These are phyloP conservation scores for Pythium chondricola DNA, from an alignment of 352 stramenopile genomes.

Conservation along the genomic window DNA sequence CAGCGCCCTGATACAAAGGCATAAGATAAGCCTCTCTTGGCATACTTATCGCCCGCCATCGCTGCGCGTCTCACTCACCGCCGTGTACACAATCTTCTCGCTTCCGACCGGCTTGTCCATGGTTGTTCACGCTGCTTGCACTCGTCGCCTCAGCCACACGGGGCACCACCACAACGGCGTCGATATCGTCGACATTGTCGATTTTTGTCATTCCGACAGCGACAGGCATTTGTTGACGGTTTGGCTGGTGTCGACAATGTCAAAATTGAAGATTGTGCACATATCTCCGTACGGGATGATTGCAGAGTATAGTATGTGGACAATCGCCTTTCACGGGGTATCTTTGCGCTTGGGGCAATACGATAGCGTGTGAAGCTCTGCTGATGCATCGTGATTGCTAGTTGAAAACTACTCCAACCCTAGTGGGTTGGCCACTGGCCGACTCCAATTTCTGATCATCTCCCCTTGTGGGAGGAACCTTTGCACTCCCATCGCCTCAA, in stretches of 20 bases:
- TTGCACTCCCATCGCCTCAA: too few relatives aligned
- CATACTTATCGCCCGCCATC: too few relatives aligned
- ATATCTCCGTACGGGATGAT: conserved; percentile 24
- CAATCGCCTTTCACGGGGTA: neutral
- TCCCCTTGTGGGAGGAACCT: conserved; percentile 53
- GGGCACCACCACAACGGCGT: conserved; percentile 10
- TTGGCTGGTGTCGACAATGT: conserved; percentile 11
- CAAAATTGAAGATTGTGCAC: neutral
- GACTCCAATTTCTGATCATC: conserved; percentile 89
- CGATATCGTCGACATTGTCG: neutral
- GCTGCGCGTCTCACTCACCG: conserved; percentile 26
- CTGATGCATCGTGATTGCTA: conserved; percentile 94
- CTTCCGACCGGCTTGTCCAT: conserved; percentile 60
- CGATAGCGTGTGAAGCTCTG: conserved; percentile 91
- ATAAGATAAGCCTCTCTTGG: too few relatives aligned
- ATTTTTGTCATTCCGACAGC: conserved; percentile 1
- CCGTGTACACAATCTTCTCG: conserved; percentile 77
- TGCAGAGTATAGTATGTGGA: conserved; percentile 11
- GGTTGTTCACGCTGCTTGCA: conserved; percentile 18
- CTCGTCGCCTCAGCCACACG: conserved; percentile 4
- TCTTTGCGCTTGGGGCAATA: conserved; percentile 93
- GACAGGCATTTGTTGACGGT: too few relatives aligned
- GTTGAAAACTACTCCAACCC: conserved; percentile 94
- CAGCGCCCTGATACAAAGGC: conserved; percentile 36
- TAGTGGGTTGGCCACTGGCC: conserved; percentile 85